Percentiles rank a stretch among this genome's conserved stretches.
phyloP scores from a whole-genome alignment of 345 rosid genomes.

The Linum lewisii region DNA sequence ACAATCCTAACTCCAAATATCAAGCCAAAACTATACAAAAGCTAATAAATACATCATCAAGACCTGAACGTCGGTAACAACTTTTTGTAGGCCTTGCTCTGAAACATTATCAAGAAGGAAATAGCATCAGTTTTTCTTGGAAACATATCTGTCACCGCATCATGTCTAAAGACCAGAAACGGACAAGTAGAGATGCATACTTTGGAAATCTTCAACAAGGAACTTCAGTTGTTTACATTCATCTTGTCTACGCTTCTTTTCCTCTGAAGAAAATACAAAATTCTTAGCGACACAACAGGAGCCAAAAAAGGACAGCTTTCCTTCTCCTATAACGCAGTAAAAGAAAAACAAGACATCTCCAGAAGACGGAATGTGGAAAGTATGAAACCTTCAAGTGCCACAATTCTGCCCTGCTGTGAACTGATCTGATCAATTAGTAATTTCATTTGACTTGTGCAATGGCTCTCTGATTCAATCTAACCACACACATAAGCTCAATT shows the following conservation, averaged over 20 bases:
- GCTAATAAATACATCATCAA: constrained; percentile 3
- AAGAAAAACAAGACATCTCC: not conserved
- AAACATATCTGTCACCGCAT: not conserved
- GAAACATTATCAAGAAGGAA: constrained; percentile 25
- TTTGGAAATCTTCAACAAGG: constrained; percentile 57
- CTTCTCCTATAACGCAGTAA: not conserved
- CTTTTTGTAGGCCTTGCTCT: constrained; percentile 62
- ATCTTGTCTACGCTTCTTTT: constrained; percentile 44
- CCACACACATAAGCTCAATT: not conserved
- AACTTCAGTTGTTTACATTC: constrained; percentile 58
- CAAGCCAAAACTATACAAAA: constrained; percentile 1
- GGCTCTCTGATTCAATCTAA: constrained; percentile 77
- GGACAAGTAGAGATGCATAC: constrained; percentile 24
- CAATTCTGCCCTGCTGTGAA: constrained; percentile 57
- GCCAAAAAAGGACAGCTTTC: too few relatives aligned
- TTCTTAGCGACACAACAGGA: not conserved
- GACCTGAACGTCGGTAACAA: constrained; percentile 49
- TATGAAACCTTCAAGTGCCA: constrained; percentile 62
- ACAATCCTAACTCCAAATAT: constrained; percentile 7
- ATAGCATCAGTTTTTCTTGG: constrained; percentile 5
- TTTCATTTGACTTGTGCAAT: constrained; percentile 67
- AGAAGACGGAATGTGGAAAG: not conserved
- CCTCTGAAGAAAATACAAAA: constrained; percentile 28
- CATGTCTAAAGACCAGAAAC: not conserved
- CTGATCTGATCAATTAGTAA: constrained; percentile 74